A percentile compares a stretch with the other conserved stretches of the same genome.
Evolutionary conservation across 1,284 basidiomycete species (phyloP).

Genomic region (Sanguinoderma infundibulare): DNA sequence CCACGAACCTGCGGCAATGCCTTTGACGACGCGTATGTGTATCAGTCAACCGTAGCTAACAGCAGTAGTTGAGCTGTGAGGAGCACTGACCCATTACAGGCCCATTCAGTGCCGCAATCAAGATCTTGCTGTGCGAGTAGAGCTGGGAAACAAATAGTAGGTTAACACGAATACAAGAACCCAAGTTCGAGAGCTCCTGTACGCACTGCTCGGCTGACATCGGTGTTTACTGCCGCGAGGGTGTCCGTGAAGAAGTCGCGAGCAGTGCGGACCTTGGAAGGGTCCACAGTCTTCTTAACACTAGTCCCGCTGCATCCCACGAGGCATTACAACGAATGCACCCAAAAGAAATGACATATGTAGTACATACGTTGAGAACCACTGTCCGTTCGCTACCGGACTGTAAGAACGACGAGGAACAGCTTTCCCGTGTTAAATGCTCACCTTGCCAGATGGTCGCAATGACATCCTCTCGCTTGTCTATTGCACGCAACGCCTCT

Average conservation of each 20-base stretch:
- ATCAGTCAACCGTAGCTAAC: conserved; percentile 2
- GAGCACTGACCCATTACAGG: conserved; percentile 64
- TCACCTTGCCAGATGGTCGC: conserved; percentile 71
- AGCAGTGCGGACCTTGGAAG: conserved; percentile 35
- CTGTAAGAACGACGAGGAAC: background rate
- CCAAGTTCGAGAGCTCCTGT: background rate
- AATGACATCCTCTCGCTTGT: conserved; percentile 63
- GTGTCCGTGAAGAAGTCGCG: conserved; percentile 48
- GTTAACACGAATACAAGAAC: background rate
- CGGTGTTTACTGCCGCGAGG: conserved; percentile 57
- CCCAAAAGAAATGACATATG: too few species aligned
- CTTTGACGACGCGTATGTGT: conserved; percentile 36
- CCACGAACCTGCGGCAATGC: conserved; percentile 65
- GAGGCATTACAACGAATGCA: too few species aligned
- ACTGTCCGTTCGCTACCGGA: conserved; percentile 59
- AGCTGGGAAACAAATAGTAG: conserved; percentile 44
- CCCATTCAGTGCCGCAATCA: conserved; percentile 70
- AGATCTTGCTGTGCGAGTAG: conserved; percentile 65
- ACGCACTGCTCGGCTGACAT: conserved; percentile 65
- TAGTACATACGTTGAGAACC: conserved; percentile 70
- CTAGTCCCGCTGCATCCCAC: conserved; percentile 25
- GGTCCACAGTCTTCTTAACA: conserved; percentile 9
- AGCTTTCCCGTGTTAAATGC: conserved; percentile 14
- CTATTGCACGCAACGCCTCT: conserved; percentile 57
- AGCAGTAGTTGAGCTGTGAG: background rate